Conservation (phyloP, 345 rosid genomes). For the Salix exigua region DNA sequence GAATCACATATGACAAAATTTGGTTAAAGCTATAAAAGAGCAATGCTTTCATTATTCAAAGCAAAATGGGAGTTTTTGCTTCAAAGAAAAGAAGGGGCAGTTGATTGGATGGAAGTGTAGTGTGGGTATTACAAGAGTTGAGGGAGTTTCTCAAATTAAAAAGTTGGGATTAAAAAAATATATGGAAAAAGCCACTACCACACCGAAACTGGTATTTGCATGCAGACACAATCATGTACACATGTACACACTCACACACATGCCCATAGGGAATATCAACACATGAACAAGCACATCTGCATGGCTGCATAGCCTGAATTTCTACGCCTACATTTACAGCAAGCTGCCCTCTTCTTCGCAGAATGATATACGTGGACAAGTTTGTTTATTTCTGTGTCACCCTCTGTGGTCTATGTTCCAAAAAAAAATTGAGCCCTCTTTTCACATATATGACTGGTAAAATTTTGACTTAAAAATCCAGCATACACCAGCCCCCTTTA, state of each 20-base stretch:
- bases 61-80: background rate
- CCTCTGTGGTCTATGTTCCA: background rate
- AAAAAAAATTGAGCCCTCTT: background rate
- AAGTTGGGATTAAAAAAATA: background rate
- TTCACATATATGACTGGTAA: background rate
- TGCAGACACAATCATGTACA: too few relatives aligned
- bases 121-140: background rate
- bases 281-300: background rate
- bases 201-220: background rate
- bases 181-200: background rate
- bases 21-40: slow-evolving; percentile 1
- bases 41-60: background rate
- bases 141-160: background rate
- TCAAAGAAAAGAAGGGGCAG: background rate
- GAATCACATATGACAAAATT: slow-evolving; percentile 10
- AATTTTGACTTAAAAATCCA: background rate
- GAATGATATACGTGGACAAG: background rate
- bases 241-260: too few relatives aligned
- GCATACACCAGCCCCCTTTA: background rate
- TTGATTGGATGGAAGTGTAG: background rate
- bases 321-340: background rate
- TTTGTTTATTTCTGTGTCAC: background rate
- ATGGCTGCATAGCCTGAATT: background rate
- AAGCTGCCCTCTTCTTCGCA: background rate
- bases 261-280: background rate